phyloP scores from a whole-genome alignment of 2,329 filamentous ascomycete genomes.

The Nothophaeocryptopus gaeumannii region DNA sequence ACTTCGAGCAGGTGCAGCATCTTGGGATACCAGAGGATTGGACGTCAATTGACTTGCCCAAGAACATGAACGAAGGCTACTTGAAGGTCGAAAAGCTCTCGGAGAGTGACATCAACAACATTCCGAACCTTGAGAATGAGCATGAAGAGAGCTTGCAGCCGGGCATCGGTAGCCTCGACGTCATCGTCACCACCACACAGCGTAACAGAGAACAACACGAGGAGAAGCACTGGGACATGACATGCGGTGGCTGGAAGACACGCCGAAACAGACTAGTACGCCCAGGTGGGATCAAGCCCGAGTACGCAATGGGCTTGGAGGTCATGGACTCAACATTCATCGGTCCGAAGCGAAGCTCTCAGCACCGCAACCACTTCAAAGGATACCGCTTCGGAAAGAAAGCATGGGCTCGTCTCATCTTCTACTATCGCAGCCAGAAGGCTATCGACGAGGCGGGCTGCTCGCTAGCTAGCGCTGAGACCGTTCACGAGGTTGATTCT shows the following conservation, averaged over 20 bases:
- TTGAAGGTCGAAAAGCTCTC: conserved; percentile 19
- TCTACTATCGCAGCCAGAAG: conserved; percentile 39
- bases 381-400: conserved; percentile 33
- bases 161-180: conserved; percentile 13
- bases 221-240: conserved; percentile 4
- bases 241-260: conserved; percentile 20
- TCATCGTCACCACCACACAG: conserved; percentile 11
- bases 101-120: neutral
- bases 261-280: conserved; percentile 9
- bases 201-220: conserved; percentile 7
- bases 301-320: conserved; percentile 21
- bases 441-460: conserved; percentile 26
- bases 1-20: conserved; percentile 21
- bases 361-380: conserved; percentile 20
- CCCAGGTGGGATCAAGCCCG: conserved; percentile 24
- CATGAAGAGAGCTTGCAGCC: neutral
- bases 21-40: conserved; percentile 11
- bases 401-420: conserved; percentile 42
- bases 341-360: conserved; percentile 13
- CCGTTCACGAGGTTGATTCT: neutral
- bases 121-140: neutral
- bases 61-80: conserved; percentile 23
- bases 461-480: neutral
- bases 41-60: conserved; percentile 13
- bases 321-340: conserved; percentile 11